phyloP scores from a whole-genome alignment of 2,329 filamentous ascomycete species.

The Aureobasidium subglaciale region DNA sequence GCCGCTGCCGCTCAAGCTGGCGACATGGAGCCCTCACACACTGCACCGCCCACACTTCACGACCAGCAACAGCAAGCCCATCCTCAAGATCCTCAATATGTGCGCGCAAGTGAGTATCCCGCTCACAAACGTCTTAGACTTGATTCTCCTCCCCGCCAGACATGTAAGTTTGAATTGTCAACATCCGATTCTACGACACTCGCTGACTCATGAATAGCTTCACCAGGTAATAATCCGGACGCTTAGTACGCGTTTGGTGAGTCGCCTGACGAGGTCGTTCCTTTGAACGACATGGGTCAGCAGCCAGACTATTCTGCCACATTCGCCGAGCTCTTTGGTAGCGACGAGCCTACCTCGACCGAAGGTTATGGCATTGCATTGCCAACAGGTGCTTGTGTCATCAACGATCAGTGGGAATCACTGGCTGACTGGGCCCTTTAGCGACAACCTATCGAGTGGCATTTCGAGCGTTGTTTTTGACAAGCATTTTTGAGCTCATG shows the following conservation, averaged over 20 bases:
- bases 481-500: neutral
- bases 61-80: neutral
- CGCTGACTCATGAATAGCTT: neutral
- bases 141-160: neutral
- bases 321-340: neutral
- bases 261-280: neutral
- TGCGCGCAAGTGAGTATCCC: slow-evolving; percentile 13
- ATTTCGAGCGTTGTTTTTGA: neutral
- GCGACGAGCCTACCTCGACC: neutral
- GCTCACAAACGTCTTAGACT: slow-evolving; percentile 1
- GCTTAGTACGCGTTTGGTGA: neutral
- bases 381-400: neutral
- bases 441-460: neutral
- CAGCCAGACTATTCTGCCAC: neutral
- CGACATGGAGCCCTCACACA: neutral
- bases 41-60: neutral
- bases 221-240: neutral
- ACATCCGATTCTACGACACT: neutral
- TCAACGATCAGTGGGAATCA: neutral
- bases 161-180: neutral
- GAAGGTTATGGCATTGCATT: neutral
- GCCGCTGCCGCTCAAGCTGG: slow-evolving; percentile 27
- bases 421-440: neutral
- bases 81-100: neutral
- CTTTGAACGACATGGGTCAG: neutral